These are phyloP conservation scores for Penicillium dipodomyicola DNA, from an alignment of 495 filamentous ascomycete genomes.

Conservation along the genomic window DNA sequence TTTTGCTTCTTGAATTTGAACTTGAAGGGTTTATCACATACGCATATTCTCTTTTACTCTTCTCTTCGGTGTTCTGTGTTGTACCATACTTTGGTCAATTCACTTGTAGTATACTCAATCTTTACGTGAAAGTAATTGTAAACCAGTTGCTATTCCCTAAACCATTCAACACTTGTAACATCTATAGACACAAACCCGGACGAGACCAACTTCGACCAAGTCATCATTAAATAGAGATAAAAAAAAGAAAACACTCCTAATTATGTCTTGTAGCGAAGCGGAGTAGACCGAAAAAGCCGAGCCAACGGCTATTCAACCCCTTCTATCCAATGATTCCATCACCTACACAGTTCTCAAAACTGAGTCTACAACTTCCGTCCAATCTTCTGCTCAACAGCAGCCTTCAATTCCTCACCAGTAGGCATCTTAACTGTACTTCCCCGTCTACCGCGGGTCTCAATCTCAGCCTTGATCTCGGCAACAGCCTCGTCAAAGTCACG, in stretches of 20 bases:
- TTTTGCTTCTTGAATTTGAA: background rate
- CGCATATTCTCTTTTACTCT: too few relatives aligned
- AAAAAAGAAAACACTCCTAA: background rate
- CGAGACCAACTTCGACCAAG: background rate
- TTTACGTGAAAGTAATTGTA: background rate
- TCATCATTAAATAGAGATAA: background rate
- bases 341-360: background rate
- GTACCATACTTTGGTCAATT: background rate
- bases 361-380: constrained; percentile 36
- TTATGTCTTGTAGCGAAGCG: background rate
- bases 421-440: constrained; percentile 52
- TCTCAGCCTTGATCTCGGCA: constrained; percentile 67
- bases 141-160: background rate
- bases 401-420: constrained; percentile 45
- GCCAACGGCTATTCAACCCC: background rate
- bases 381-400: constrained; percentile 46
- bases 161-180: background rate
- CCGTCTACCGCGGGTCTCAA: constrained; percentile 56
- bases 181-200: background rate
- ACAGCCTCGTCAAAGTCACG: constrained; percentile 78
- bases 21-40: too few relatives aligned
- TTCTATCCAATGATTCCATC: background rate
- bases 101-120: background rate
- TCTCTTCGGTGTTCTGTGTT: background rate
- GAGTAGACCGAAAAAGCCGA: background rate